Evolutionary conservation across 495 filamentous ascomycete genomes (phyloP).

Genomic region (Aspergillus homomorphus): DNA sequence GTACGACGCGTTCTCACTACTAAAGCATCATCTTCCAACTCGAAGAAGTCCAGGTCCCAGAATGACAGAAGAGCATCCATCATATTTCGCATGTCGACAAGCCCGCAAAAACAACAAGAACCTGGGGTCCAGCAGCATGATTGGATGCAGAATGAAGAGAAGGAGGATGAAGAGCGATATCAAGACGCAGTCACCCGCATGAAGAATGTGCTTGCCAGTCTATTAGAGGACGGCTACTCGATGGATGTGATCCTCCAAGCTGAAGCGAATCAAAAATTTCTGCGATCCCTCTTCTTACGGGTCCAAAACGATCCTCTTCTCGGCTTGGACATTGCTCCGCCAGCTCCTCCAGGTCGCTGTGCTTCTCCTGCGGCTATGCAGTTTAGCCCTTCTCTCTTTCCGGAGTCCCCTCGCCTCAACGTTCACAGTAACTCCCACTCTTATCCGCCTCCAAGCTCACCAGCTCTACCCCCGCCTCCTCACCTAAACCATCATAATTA

Average conservation of each 20-base stretch:
- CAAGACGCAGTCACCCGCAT: constrained; percentile 1
- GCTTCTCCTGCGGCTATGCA: neutral
- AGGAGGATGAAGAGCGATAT: constrained; percentile 1
- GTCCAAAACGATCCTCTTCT: constrained; percentile 5
- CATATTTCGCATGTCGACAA: neutral
- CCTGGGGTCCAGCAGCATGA: neutral
- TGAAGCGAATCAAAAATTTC: constrained; percentile 3
- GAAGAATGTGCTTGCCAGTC: constrained; percentile 3
- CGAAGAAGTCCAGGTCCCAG: neutral
- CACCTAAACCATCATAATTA: neutral
- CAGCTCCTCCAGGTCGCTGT: neutral
- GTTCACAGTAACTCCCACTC: neutral
- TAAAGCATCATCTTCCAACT: neutral
- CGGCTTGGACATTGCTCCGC: neutral
- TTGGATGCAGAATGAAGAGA: neutral
- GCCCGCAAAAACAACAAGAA: neutral
- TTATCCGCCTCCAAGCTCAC: neutral
- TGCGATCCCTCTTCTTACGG: constrained; percentile 1
- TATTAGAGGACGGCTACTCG: neutral
- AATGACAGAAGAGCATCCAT: constrained; percentile 1
- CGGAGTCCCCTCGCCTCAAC: neutral
- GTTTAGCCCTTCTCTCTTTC: neutral
- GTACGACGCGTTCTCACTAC: constrained; percentile 1
- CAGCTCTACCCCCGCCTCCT: neutral
- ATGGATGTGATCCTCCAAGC: constrained; percentile 3